Conservation (phyloP, 441 rosid species). For the Euphorbia schlechtendalii region DNA sequence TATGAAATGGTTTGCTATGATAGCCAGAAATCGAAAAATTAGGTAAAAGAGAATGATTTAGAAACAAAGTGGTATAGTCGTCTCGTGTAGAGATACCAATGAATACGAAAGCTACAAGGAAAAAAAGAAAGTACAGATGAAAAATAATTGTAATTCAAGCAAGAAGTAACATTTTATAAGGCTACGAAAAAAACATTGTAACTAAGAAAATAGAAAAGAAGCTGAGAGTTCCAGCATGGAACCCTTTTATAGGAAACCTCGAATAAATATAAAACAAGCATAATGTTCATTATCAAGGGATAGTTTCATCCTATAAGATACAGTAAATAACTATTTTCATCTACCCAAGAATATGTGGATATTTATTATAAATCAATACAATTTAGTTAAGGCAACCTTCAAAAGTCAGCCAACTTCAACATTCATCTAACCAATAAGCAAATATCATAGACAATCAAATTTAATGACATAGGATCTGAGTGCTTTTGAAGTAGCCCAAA, state of each 20-base stretch:
- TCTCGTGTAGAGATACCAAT: background rate
- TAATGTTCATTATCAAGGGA: background rate
- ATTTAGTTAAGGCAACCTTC: background rate
- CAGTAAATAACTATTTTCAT: background rate
- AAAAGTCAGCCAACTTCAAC: background rate
- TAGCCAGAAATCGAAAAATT: background rate
- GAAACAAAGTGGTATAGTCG: background rate
- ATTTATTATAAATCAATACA: background rate
- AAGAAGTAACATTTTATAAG: background rate
- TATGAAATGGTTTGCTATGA: background rate
- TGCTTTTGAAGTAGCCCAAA: background rate
- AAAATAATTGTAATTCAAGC: background rate
- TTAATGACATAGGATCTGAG: background rate
- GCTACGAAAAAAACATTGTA: background rate
- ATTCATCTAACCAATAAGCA: background rate
- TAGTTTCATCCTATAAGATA: background rate
- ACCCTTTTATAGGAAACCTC: too few relatives aligned
- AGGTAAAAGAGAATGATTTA: background rate
- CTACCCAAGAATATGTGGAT: background rate
- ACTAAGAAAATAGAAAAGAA: background rate
- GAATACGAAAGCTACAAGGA: background rate
- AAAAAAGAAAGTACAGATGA: too few relatives aligned
- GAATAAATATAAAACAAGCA: background rate
- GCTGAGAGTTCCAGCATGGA: too few relatives aligned
- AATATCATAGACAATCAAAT: background rate